These are phyloP conservation scores for Zarea fungicola DNA, from an alignment of 2,329 filamentous ascomycete species.

Conservation along the genomic window DNA sequence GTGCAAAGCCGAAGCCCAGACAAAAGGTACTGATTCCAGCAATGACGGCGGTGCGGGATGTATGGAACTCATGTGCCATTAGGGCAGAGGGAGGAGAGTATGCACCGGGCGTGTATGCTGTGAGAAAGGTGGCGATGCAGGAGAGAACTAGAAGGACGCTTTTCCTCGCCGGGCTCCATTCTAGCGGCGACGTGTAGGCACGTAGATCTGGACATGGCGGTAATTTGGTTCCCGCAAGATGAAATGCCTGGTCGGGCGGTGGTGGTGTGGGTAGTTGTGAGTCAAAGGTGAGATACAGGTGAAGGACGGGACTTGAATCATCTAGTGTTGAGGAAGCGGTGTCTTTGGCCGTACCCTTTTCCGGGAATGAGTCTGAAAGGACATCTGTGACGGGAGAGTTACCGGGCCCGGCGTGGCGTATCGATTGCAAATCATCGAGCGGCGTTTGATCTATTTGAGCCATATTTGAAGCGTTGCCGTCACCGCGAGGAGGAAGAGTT, in stretches of 20 bases:
- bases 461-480: no score
- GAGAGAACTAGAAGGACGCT: slow-evolving; percentile 65
- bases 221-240: slow-evolving; percentile 28
- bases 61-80: slow-evolving; percentile 60
- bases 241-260: slow-evolving; percentile 15
- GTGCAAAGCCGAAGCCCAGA: slow-evolving; percentile 71
- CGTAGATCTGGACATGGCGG: slow-evolving; percentile 61
- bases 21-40: slow-evolving; percentile 80
- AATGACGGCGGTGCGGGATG: slow-evolving; percentile 61
- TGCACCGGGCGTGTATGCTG: slow-evolving; percentile 75
- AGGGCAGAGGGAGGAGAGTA: slow-evolving; percentile 66
- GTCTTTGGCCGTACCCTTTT: background rate
- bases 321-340: slow-evolving; percentile 6
- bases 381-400: no score
- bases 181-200: slow-evolving; percentile 63
- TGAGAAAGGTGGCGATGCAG: slow-evolving; percentile 69
- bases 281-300: slow-evolving; percentile 37
- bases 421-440: no score
- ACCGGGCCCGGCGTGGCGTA: no score
- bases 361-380: background rate
- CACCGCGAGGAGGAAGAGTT: no score
- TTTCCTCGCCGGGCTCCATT: slow-evolving; percentile 68
- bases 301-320: slow-evolving; percentile 26
- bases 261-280: slow-evolving; percentile 30
- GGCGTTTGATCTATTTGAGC: no score